Evolutionary conservation across 192 early-diverging fungal species (phyloP).

Genomic region (Neocallimastix lanati): DNA sequence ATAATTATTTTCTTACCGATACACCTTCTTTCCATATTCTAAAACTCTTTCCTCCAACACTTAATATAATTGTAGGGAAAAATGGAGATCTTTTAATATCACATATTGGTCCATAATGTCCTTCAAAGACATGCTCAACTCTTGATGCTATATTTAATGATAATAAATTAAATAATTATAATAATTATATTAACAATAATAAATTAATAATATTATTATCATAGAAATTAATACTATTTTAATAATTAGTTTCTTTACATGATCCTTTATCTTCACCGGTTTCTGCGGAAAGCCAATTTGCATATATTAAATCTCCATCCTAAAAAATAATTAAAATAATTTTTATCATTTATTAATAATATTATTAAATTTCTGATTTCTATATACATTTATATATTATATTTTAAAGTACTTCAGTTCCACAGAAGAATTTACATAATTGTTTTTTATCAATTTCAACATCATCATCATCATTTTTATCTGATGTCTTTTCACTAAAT

Average conservation of each 20-base stretch:
- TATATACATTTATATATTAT: too few relatives aligned
- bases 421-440: conserved; percentile 28
- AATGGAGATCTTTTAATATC: conserved; percentile 42
- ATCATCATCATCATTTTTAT: not conserved
- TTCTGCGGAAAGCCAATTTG: conserved; percentile 39
- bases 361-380: too few relatives aligned
- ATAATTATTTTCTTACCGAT: conserved; percentile 9
- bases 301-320: conserved; percentile 40
- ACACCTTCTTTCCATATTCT: conserved; percentile 37
- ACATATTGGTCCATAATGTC: conserved; percentile 32
- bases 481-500: not conserved
- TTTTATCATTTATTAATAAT: too few relatives aligned
- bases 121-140: conserved; percentile 23
- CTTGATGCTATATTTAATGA: conserved; percentile 24
- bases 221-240: too few relatives aligned
- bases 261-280: conserved; percentile 30
- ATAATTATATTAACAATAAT: too few relatives aligned
- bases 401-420: conserved; percentile 24
- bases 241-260: conserved; percentile 4
- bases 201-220: too few relatives aligned
- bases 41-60: conserved; percentile 38
- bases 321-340: too few relatives aligned
- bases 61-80: conserved; percentile 37
- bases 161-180: too few relatives aligned
- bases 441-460: not conserved